Conservation (phyloP, 306 rosid species). For the Mucuna pruriens region DNA sequence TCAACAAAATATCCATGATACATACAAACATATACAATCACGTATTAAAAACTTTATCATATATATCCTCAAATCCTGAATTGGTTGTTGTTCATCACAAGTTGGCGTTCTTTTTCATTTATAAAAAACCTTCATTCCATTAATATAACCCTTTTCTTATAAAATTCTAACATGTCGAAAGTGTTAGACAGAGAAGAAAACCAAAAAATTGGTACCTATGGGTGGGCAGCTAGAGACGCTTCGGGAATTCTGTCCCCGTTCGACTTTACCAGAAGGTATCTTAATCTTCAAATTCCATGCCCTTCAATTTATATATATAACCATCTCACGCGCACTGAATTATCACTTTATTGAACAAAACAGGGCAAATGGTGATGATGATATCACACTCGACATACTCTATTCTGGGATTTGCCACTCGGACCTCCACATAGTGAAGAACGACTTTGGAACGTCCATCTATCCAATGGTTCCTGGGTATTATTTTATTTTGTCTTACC, state of each 20-base stretch:
- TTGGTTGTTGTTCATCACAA: neutral
- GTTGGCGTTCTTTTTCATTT: neutral
- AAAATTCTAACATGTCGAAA: constrained; percentile 28
- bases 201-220: constrained; percentile 5
- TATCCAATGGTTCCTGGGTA: constrained; percentile 62
- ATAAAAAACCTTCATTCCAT: neutral
- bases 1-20: neutral
- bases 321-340: neutral
- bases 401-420: constrained; percentile 55
- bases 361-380: constrained; percentile 39
- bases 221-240: constrained; percentile 47
- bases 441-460: constrained; percentile 41
- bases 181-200: constrained; percentile 22
- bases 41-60: neutral
- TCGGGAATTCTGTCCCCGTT: constrained; percentile 45
- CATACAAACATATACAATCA: neutral
- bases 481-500: neutral
- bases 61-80: constrained; percentile 15
- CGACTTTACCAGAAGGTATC: constrained; percentile 34
- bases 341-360: neutral
- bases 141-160: neutral
- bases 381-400: constrained; percentile 38
- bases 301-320: neutral
- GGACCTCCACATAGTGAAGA: constrained; percentile 46
- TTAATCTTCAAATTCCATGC: neutral